Evolutionary conservation across 1,284 basidiomycete genomes (phyloP), one percentile per base, ranked within the genome.

Genomic region (Apiotrichum sp.): DNA sequence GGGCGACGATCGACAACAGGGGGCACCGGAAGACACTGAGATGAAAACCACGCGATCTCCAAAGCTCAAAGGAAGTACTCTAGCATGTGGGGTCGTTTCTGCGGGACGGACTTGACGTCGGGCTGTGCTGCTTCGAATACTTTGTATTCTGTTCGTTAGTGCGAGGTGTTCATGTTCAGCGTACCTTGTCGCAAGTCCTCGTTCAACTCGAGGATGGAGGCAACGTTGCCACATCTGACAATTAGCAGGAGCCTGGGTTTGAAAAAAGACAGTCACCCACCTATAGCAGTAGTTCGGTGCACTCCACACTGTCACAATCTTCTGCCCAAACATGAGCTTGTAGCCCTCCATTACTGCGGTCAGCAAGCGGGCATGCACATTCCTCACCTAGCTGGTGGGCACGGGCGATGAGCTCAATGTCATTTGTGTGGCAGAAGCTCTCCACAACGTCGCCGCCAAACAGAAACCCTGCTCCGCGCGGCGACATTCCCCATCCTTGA

Each of bases 211-310:
- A 96, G 80, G 65, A 97, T 93, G 22, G 88, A 91, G 35, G 93
- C 93, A 38, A 95, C 89, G 72, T 96, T 96, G 14, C 92, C 93
- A 70, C 92, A 95, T 63, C 90, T 91, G 45, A 49, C 16, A 9
- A 48, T 52, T 47, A 47, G 61, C 53, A 55, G 54, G 53, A 10
- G 6, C 41, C 34, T 35, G 49, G 11, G 34, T 31, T 33, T 35
- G 22, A 22, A 22, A 22, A 22, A 22, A 22, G 22, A 22, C 22
- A 22, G 22, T 22, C 22, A 14, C 84, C 55, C 62, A 93, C 86
- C 92, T 80, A 76, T 98, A 98, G 76, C 95, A 98, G 72, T 98
- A 98, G 75, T 98, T 98, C 3, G 93, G 95, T 1, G 93, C 96
- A 67, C 89, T 93, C 93, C 95, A 98, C 22, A 98, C 93, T 1